Conservation (phyloP, 2,329 filamentous ascomycete genomes). For the Pseudogymnoascus sp. region DNA sequence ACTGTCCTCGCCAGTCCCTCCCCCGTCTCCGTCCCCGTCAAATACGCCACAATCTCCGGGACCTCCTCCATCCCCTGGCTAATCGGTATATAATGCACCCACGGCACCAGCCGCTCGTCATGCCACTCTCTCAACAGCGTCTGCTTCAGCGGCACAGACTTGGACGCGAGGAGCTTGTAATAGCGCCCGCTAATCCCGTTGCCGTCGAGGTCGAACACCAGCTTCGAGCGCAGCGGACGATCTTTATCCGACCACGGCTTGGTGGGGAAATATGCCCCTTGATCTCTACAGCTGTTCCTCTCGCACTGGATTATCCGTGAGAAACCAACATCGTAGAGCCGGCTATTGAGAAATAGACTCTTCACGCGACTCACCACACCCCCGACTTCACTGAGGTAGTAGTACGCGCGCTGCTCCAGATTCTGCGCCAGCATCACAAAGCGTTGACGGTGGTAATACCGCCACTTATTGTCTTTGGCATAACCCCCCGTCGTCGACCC, state of each 20-base stretch:
- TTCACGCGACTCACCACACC: not conserved
- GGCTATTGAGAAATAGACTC: not conserved
- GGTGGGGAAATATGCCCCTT: not conserved
- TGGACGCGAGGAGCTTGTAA: conserved; percentile 56
- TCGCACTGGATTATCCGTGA: not conserved
- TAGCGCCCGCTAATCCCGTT: conserved; percentile 60
- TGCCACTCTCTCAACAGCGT: conserved; percentile 72
- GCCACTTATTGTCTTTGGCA: conserved; percentile 30
- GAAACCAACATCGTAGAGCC: not conserved
- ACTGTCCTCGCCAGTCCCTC: conserved; percentile 56
- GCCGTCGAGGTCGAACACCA: conserved; percentile 42
- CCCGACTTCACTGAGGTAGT: not conserved
- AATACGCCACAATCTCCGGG: conserved; percentile 63
- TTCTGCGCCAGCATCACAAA: conserved; percentile 30
- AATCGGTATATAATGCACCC: conserved; percentile 73
- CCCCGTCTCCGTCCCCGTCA: conserved; percentile 45
- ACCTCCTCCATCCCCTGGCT: conserved; percentile 62
- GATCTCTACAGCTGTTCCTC: not conserved
- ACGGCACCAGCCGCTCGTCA: conserved; percentile 59
- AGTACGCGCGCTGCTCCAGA: not conserved
- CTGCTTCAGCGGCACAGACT: conserved; percentile 61
- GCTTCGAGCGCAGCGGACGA: not conserved
- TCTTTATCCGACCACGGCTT: not conserved
- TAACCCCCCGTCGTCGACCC: conserved; percentile 46
- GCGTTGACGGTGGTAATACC: conserved; percentile 39